Base-by-base conservation (phyloP, 2,329 filamentous ascomycete genomes). In the Botryotinia calthae region DNA sequence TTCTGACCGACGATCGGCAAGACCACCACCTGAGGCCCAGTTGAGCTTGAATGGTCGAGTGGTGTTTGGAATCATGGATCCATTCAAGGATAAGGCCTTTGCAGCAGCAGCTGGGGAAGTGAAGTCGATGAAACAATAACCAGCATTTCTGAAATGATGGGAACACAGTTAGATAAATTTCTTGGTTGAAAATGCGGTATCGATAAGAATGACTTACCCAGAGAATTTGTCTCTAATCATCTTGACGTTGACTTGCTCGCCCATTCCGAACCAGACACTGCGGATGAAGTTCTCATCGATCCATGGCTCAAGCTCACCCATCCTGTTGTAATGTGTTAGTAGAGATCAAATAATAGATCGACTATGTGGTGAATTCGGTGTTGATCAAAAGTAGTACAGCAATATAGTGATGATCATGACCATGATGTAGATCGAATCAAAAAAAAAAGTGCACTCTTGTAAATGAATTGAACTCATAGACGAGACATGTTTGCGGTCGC, bases 181-280 rank as follows among this genome's bases (percentile, higher is more conserved):
- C 37, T 8, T 18, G 3, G 37, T 31, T 28, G 16, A 28, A 25
- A 28, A 16, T 58, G 28, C 6, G 34, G 22, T 16, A 28, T 34
- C 14, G 25, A 63, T 31, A 65, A 59, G n/a, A 28, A 44, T 44
- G 12, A 81, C 87, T 84, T 87, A 97, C 94, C 95, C 96, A 81
- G 95, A 98, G 84, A 97, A 97, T 84, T 98, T 98, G 86, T 99
- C 96, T 77, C 96, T 93, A 80, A 99, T 99, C 88, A 99, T 97
- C 89, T 99, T 99, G 79, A 99, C 96, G 79, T 98, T 98, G 79
- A 99, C 96, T 76, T 90, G 90, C 84, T 98, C 96, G 78, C 93
- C 94, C 85, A 97, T 93, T 79, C 95, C 90, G 80, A 94, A 97
- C 76, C 86, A 98, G 63, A 98, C 90, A 79, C 93, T 96, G 84